Evolutionary conservation across 441 rosid genomes (phyloP).

Genomic region (Populus hybrid): DNA sequence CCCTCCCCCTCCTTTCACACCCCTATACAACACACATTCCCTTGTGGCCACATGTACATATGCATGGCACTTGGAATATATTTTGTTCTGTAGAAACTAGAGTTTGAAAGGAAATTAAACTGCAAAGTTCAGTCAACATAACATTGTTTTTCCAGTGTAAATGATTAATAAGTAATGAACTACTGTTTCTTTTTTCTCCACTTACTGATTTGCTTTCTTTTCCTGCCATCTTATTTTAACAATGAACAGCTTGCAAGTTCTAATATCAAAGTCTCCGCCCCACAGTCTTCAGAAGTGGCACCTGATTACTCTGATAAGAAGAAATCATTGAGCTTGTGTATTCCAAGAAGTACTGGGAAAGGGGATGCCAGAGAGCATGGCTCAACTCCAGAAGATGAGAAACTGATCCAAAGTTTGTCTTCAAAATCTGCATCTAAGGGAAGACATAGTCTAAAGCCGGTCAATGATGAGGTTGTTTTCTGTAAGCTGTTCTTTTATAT

Average conservation of each 20-base stretch:
- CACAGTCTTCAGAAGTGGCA: constrained; percentile 16
- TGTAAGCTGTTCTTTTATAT: constrained; percentile 7
- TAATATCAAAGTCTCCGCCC: constrained; percentile 12
- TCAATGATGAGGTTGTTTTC: constrained; percentile 26
- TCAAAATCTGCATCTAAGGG: constrained; percentile 21
- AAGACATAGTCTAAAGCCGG: constrained; percentile 14
- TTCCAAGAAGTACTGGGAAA: constrained; percentile 6
- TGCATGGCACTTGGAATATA: not conserved
- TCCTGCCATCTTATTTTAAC: constrained; percentile 14
- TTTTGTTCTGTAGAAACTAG: not conserved
- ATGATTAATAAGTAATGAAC: not conserved
- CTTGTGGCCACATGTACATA: not conserved
- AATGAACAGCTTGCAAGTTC: constrained; percentile 24
- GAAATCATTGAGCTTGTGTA: constrained; percentile 9
- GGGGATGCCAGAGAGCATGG: constrained; percentile 17
- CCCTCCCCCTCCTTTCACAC: not conserved
- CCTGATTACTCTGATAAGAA: constrained; percentile 23
- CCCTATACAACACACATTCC: not conserved
- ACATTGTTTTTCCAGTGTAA: not conserved
- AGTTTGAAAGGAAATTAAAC: not conserved
- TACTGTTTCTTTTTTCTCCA: not conserved
- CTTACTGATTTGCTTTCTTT: constrained; percentile 6
- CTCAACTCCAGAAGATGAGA: constrained; percentile 15
- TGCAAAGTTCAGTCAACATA: not conserved
- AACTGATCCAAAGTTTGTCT: constrained; percentile 13